Conservation (phyloP, 2,329 filamentous ascomycete genomes). For the Colletotrichum sp. region DNA sequence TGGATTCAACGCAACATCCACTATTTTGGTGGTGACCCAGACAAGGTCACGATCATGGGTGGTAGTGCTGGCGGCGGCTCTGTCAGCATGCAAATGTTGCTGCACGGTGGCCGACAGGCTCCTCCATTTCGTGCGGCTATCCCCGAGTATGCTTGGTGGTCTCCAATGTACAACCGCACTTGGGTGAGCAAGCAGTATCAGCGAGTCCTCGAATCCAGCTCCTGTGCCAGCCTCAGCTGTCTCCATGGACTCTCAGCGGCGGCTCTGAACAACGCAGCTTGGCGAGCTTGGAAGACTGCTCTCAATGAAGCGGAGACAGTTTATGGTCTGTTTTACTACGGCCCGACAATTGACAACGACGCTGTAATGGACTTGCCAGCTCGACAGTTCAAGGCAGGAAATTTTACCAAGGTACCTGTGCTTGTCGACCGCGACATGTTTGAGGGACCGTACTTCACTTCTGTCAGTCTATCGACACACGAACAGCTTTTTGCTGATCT, state of each 20-base stretch:
- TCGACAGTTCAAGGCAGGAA: neutral
- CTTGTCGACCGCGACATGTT: neutral
- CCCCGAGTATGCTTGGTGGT: neutral
- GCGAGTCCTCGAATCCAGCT: neutral
- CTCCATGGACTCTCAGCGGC: neutral
- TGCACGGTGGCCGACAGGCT: neutral
- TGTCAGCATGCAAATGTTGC: neutral
- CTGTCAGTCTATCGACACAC: neutral
- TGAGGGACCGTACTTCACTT: neutral
- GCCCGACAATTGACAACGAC: neutral
- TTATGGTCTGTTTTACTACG: neutral
- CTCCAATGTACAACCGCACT: neutral
- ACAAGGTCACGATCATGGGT: neutral
- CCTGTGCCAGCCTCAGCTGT: neutral
- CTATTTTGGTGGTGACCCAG: neutral
- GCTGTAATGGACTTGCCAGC: neutral
- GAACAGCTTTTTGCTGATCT: neutral
- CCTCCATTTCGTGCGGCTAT: neutral
- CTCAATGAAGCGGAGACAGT: neutral
- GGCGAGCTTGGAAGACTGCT: neutral
- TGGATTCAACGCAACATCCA: neutral
- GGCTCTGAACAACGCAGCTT: neutral
- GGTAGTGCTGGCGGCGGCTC: neutral
- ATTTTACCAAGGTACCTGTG: neutral
- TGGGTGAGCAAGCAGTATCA: neutral